Evolutionary conservation across 2,329 filamentous ascomycete genomes (phyloP), one percentile per base, ranked within the genome.

Genomic region (Fusarium sp.): DNA sequence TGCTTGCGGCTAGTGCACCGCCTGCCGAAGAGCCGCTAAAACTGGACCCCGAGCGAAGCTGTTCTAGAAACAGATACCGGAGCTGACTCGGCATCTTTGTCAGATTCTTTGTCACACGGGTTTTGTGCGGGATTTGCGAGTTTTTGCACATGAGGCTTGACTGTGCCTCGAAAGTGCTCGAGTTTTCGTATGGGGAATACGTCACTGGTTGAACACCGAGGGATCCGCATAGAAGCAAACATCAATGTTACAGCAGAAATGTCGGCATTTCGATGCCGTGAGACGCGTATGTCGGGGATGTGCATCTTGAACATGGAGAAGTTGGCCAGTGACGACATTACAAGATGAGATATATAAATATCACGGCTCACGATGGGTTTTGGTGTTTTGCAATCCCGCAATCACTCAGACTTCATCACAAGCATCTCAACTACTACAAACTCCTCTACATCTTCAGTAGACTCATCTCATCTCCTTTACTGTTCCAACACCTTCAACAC

Each of bases 11-110:
- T 66, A 66, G 26, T 33, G 14, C 6, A 4, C 1, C 1, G 5
- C 7, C 28, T 63, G 57, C 63, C 57, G 57, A 35, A 54, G 63
- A 47, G 57, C 47, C 57, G 57, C 58, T 54, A 63, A 65, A 47
- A 45, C 39, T 65, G 63, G 63, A 28, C 14, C 63, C 26, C 36
- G 39, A 51, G 35, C 12, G 7, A 36, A 2, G 24, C 7, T 33
- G 26, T 38, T 63, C 45, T 54, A 28, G 35, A 63, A 45, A 47
- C 22, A 39, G 26, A 17, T 6, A 22, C 18, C 63, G 63, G 63
- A 52, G 15, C 39, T 65, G 47, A 24, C 47, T 65, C 63, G 63
- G 63, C 51, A 55, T 54, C 48, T 54, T 38, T 54, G 51, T 39
- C 24, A 54, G 33, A 33, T 5, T 36, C 17, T 36, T 26, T 26